These are phyloP conservation scores for Fusarium goolgardi DNA, from an alignment of 2,329 filamentous ascomycete genomes.

Conservation along the genomic window DNA sequence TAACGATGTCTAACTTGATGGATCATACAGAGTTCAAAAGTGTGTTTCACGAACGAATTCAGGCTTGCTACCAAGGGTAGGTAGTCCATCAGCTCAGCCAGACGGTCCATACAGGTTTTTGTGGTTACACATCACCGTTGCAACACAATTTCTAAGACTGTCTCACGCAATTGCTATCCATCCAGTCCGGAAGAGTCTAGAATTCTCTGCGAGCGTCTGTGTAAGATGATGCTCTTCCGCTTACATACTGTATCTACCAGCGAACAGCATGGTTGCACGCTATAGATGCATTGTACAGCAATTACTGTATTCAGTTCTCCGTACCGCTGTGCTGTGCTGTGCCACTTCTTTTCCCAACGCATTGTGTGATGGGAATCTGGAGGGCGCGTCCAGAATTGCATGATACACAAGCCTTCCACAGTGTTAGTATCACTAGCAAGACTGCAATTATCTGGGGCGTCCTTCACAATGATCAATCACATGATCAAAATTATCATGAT, in stretches of 20 bases:
- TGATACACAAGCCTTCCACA: constrained; percentile 9
- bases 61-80: background rate
- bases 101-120: background rate
- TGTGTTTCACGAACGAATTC: background rate
- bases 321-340: constrained; percentile 17
- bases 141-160: constrained; percentile 11
- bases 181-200: constrained; percentile 29
- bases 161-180: constrained; percentile 23
- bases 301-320: constrained; percentile 2
- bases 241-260: constrained; percentile 5
- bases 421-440: background rate
- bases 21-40: background rate
- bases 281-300: constrained; percentile 5
- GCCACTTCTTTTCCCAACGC: constrained; percentile 20
- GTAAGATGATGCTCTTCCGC: background rate
- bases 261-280: background rate
- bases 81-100: background rate
- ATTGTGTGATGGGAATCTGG: constrained; percentile 10
- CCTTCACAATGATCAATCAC: constrained; percentile 19
- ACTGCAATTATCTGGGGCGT: constrained; percentile 6
- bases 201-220: constrained; percentile 24
- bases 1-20: background rate
- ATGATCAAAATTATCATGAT: constrained; percentile 8
- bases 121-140: constrained; percentile 13
- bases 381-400: constrained; percentile 12